These are phyloP conservation scores for Mychonastes homosphaera DNA, from an alignment of 139 green algal genomes.

Conservation along the genomic window DNA sequence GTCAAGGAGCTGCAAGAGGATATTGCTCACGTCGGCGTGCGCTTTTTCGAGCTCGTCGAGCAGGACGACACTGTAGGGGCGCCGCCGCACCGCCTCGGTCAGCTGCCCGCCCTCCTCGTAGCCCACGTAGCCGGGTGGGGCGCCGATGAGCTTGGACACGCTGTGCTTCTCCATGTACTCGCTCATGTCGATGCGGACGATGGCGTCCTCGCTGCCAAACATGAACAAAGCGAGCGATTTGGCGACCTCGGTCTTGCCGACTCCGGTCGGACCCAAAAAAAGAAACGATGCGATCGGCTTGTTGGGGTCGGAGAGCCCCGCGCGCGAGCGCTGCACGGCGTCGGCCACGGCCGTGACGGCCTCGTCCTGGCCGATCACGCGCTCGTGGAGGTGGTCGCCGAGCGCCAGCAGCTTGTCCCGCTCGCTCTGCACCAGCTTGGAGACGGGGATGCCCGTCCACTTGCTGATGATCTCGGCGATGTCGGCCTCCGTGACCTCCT, in stretches of 20 bases:
- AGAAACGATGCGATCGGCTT: constrained; percentile 93
- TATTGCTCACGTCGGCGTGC: constrained; percentile 97
- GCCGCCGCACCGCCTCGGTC: constrained; percentile 76
- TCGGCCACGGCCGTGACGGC: constrained; percentile 83
- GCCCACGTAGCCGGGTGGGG: constrained; percentile 71
- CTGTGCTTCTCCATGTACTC: constrained; percentile 94
- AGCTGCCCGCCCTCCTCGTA: constrained; percentile 95
- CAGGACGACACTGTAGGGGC: constrained; percentile 77
- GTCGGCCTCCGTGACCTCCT: constrained; percentile 92
- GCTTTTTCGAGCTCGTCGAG: constrained; percentile 99
- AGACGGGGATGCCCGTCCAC: constrained; percentile 62
- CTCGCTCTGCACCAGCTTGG: constrained; percentile 68
- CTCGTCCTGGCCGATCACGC: constrained; percentile 76
- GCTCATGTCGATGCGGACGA: constrained; percentile 94
- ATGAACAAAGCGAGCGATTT: constrained; percentile 80
- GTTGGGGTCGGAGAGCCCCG: constrained; percentile 73
- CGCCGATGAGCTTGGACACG: constrained; percentile 67
- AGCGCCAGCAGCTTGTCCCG: constrained; percentile 91
- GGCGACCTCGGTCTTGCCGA: constrained; percentile 96
- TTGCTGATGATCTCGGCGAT: constrained; percentile 88
- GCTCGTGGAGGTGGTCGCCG: constrained; percentile 76
- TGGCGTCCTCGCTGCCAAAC: constrained; percentile 81
- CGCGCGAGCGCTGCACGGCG: constrained; percentile 87
- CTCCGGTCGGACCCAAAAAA: constrained; percentile 94
- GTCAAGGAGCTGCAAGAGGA: constrained; percentile 91